phyloP scores from a whole-genome alignment of 768 basidiomycete genomes.

The Auricularia auricula-judae region DNA sequence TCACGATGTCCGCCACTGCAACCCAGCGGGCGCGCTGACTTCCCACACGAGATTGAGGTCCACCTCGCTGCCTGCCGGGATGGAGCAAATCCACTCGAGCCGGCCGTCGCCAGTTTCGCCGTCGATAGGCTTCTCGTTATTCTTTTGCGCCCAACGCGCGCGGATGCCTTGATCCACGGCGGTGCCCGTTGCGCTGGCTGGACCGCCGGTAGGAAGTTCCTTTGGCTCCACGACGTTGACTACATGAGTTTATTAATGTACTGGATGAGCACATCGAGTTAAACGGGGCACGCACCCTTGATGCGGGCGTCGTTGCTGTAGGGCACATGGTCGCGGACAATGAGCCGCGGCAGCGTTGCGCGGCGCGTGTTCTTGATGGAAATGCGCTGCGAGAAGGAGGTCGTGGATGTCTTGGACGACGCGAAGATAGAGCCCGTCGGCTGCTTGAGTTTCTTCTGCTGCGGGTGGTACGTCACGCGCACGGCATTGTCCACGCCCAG shows the following conservation, averaged over 20 bases:
- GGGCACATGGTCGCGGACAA: constrained; percentile 13
- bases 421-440: constrained; percentile 4
- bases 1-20: constrained; percentile 6
- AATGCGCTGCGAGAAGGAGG: constrained; percentile 9
- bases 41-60: constrained; percentile 42
- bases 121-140: constrained; percentile 23
- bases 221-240: constrained; percentile 11
- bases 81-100: constrained; percentile 41
- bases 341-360: constrained; percentile 3
- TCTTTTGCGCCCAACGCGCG: constrained; percentile 15
- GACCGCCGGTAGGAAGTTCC: constrained; percentile 23
- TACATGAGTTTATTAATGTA: too few relatives aligned
- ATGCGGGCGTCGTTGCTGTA: constrained; percentile 9
- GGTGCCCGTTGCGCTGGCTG: constrained; percentile 27
- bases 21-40: constrained; percentile 28
- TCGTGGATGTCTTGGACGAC: constrained; percentile 3
- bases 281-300: constrained; percentile 2
- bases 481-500: constrained; percentile 31
- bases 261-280: too few relatives aligned
- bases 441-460: constrained; percentile 5
- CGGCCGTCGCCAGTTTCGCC: constrained; percentile 26
- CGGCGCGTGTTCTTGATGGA: constrained; percentile 11
- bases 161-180: constrained; percentile 17
- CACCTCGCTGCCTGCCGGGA: constrained; percentile 32
- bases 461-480: constrained; percentile 24